These are phyloP conservation scores for Fusarium musae DNA, from an alignment of 2,329 filamentous ascomycete species.

Conservation along the genomic window DNA sequence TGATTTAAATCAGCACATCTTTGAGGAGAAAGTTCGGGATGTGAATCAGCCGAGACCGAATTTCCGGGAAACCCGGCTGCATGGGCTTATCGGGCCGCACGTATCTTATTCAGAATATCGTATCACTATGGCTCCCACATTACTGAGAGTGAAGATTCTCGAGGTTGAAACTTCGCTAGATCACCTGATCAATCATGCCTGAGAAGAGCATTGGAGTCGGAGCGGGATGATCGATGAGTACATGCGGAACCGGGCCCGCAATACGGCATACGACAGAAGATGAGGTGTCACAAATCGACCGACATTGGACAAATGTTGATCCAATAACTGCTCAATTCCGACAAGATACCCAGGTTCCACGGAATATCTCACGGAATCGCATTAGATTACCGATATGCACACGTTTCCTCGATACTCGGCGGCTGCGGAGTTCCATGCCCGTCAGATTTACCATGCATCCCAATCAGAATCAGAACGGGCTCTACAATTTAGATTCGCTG, in stretches of 20 bases:
- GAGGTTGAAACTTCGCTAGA: neutral
- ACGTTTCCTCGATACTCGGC: neutral
- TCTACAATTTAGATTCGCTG: neutral
- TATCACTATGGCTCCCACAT: neutral
- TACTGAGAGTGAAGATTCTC: neutral
- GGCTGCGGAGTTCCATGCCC: neutral
- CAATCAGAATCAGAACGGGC: neutral
- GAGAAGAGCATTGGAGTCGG: too few species aligned
- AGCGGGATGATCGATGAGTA: neutral
- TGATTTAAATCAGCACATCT: fast-evolving
- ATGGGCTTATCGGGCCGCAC: conserved; percentile 1
- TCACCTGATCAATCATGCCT: neutral
- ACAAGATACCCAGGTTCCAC: neutral
- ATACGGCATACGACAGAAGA: neutral
- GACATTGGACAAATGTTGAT: neutral
- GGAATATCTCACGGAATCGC: neutral
- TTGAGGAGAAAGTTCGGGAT: neutral
- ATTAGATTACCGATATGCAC: neutral
- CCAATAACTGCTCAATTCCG: neutral
- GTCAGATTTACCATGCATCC: neutral
- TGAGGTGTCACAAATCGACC: conserved; percentile 2
- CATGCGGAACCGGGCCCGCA: neutral
- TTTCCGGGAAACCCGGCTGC: neutral
- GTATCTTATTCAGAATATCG: neutral
- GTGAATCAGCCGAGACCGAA: neutral